Evolutionary conservation across 2,329 filamentous ascomycete genomes (phyloP).

Genomic region (Emmonsiellopsis sp.): DNA sequence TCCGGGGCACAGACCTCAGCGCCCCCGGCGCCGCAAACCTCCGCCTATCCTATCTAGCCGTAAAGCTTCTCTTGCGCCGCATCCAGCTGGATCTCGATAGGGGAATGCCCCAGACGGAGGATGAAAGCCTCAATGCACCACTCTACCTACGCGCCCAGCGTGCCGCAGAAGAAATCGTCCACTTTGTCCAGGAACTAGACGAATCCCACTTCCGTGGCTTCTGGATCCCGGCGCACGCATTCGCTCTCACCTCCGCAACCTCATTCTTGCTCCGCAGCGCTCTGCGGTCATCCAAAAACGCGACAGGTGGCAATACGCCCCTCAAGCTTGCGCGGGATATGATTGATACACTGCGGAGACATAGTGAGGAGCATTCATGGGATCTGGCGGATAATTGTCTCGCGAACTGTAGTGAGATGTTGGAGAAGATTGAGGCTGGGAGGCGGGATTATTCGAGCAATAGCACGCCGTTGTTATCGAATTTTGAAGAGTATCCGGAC

Average conservation of each 20-base stretch:
- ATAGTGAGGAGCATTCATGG: conserved; percentile 37
- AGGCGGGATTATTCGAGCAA: background rate
- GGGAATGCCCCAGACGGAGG: conserved; percentile 6
- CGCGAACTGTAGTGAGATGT: conserved; percentile 38
- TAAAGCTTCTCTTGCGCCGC: conserved; percentile 39
- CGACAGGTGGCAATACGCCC: conserved; percentile 28
- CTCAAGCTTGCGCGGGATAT: conserved; percentile 38
- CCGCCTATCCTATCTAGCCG: conserved; percentile 42
- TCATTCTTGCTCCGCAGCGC: conserved; percentile 44
- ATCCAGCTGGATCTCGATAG: conserved; percentile 39
- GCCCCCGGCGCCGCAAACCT: conserved; percentile 43
- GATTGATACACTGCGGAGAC: conserved; percentile 30
- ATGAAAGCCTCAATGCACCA: conserved; percentile 13
- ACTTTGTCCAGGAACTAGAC: conserved; percentile 39
- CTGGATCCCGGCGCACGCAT: conserved; percentile 43
- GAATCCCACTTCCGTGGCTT: conserved; percentile 39
- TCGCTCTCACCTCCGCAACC: conserved; percentile 41
- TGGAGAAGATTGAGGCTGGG: conserved; percentile 31
- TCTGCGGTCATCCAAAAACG: conserved; percentile 34
- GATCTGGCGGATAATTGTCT: conserved; percentile 45
- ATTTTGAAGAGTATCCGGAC: conserved; percentile 1
- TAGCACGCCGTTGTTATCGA: background rate
- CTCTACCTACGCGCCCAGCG: conserved; percentile 36
- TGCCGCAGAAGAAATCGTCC: conserved; percentile 42
- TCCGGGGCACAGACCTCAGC: conserved; percentile 34